Base-by-base conservation (phyloP, 345 rosid species). In the Salix koriyanagi region DNA sequence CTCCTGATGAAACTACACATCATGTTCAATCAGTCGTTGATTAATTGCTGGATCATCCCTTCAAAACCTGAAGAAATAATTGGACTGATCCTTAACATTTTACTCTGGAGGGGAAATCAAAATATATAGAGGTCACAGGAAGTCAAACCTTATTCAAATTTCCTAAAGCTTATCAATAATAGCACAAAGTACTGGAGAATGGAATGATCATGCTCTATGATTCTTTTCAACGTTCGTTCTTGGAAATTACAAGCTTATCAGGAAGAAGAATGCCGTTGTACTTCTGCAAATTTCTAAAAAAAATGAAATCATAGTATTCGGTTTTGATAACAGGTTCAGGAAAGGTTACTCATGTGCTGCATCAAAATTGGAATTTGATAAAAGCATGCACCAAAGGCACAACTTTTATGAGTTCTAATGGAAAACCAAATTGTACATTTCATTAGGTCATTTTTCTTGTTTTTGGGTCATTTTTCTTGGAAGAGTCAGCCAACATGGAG, bases 321-420 rank as follows among this genome's bases (percentile, higher is more conserved):
- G 8, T 37, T 37, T 7, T 37, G 41, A 8, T 68, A 83, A 77
- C 79, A 85, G 72, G 85, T 87, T 92, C 66, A 87, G 93, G 68
- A 96, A 96, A 75, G 94, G 97, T 11, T 91, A 84, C 79, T 92
- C 94, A 0, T 90, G 88, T 73, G 84, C 88, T 0, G 79, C 80
- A 68, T 30, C 88, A 39, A 90, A 85, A 79, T 28, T 81, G 52
- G 84, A 81, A 36, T 90, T 69, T 75, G 91, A 86, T 54, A 92
- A 89, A 30, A 83, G 82, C 85, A 84, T 84, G 52, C 93, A 91
- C 26, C 88, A 86, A 79, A 87, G 92, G 71, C 93, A 90, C 80
- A 85, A 87, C 82, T 91, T 90, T 74, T 85, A 86, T 50, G 96
- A 88, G 32, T 74, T n/a, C 65, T 81, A 80, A 78, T 39, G 23